Evolutionary conservation across 1,284 basidiomycete species (phyloP).

Genomic region (Tilletiopsis washingtonensis): DNA sequence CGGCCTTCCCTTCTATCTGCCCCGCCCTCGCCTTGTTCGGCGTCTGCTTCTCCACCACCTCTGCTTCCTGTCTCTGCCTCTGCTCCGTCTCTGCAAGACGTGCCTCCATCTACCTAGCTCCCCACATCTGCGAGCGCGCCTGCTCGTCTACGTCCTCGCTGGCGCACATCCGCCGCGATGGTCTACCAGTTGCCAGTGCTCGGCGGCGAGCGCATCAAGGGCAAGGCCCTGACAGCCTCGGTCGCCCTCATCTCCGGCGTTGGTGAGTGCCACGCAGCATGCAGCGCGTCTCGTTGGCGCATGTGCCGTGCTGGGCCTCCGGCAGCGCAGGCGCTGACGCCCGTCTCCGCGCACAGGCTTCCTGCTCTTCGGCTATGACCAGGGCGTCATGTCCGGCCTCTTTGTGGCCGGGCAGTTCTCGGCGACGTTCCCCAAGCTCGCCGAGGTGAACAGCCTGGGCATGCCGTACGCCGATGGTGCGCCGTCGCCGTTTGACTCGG

Average conservation of each 20-base stretch:
- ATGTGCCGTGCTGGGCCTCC: too few relatives aligned
- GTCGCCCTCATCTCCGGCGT: constrained; percentile 10
- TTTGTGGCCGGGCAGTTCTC: constrained; percentile 8
- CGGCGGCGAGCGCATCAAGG: constrained; percentile 1
- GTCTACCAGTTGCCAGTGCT: constrained; percentile 8
- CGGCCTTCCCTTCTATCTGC: too few relatives aligned
- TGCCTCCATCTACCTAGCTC: too few relatives aligned
- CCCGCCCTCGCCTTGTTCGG: too few relatives aligned
- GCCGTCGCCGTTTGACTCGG: constrained; percentile 26
- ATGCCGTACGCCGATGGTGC: constrained; percentile 5
- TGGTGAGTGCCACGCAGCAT: too few relatives aligned
- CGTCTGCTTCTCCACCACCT: too few relatives aligned
- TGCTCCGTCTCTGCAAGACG: too few relatives aligned
- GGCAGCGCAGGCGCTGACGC: not conserved
- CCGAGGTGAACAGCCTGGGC: not conserved
- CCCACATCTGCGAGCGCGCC: too few relatives aligned
- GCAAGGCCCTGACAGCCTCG: constrained; percentile 4
- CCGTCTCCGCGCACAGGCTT: constrained; percentile 9
- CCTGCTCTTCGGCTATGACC: constrained; percentile 59
- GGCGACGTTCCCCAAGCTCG: constrained; percentile 13
- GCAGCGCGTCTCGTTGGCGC: too few relatives aligned
- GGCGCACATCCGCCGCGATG: constrained; percentile 3
- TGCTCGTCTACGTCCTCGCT: too few relatives aligned
- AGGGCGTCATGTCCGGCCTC: constrained; percentile 60
- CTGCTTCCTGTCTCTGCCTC: too few relatives aligned